These are phyloP conservation scores for Teunomyces panamensis DNA, from an alignment of 805 yeast genomes.

Conservation along the genomic window DNA sequence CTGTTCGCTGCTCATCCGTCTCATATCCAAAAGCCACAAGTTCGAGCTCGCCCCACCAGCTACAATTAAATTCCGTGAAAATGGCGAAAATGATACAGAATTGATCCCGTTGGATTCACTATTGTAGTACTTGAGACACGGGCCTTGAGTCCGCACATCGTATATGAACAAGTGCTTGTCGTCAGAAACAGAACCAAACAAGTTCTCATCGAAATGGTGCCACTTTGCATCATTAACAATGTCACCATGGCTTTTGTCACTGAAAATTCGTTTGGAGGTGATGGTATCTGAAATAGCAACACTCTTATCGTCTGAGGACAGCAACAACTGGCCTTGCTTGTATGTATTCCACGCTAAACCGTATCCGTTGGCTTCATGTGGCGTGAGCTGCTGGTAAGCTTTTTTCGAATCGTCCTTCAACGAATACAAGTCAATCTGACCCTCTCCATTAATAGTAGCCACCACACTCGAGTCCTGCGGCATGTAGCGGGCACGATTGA, in stretches of 20 bases:
- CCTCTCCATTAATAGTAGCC: slow-evolving; percentile 68
- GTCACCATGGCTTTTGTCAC: slow-evolving; percentile 41
- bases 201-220: slow-evolving; percentile 50
- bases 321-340: slow-evolving; percentile 48
- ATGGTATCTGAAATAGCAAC: slow-evolving; percentile 60
- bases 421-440: slow-evolving; percentile 57
- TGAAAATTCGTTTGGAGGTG: slow-evolving; percentile 9
- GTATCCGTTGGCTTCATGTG: slow-evolving; percentile 68
- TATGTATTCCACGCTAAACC: slow-evolving; percentile 66
- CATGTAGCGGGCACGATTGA: slow-evolving; percentile 69
- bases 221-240: slow-evolving; percentile 77
- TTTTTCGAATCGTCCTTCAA: slow-evolving; percentile 23
- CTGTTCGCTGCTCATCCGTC: slow-evolving; percentile 34
- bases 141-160: slow-evolving; percentile 46
- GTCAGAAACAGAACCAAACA: slow-evolving; percentile 74
- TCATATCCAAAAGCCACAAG: slow-evolving; percentile 61
- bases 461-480: slow-evolving; percentile 56
- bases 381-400: slow-evolving; percentile 33
- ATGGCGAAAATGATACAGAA: slow-evolving; percentile 62
- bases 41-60: slow-evolving; percentile 70
- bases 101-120: slow-evolving; percentile 47
- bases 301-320: slow-evolving; percentile 65
- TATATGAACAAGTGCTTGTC: slow-evolving; percentile 54
- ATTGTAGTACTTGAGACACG: slow-evolving; percentile 24
- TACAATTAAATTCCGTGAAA: slow-evolving; percentile 58